Evolutionary conservation across 305 asterid genomes (phyloP).

Genomic region (Fraxinus albicans): DNA sequence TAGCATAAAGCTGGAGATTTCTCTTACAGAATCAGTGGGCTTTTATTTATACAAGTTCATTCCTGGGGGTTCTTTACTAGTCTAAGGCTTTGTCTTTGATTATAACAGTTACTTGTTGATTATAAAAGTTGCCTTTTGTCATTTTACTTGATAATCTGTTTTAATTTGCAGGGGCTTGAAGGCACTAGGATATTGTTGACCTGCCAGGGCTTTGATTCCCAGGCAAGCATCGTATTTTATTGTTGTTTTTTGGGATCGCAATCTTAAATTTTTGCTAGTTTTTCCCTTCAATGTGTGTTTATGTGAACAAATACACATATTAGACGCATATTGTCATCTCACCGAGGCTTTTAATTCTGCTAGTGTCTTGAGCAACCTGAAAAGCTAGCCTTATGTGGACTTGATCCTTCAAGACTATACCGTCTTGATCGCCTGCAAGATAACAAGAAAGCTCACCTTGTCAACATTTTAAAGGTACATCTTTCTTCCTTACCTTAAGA

Average conservation of each 20-base stretch:
- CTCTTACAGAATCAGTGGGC: conserved; percentile 6
- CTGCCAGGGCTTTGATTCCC: conserved; percentile 73
- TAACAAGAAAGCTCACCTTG: conserved; percentile 57
- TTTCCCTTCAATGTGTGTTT: neutral
- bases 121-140: neutral
- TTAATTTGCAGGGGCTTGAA: conserved; percentile 65
- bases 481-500: conserved; percentile 13
- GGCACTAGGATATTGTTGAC: conserved; percentile 65
- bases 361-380: conserved; percentile 80
- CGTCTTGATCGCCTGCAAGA: conserved; percentile 86
- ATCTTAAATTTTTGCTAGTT: neutral
- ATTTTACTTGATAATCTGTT: conserved; percentile 14
- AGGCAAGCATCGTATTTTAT: conserved; percentile 41
- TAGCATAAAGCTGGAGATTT: conserved; percentile 12
- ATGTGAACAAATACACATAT: neutral
- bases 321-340: conserved; percentile 4
- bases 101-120: conserved; percentile 10
- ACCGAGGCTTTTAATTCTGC: conserved; percentile 12
- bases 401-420: conserved; percentile 62
- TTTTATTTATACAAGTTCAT: neutral
- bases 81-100: neutral
- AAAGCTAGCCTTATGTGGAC: conserved; percentile 82
- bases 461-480: conserved; percentile 72
- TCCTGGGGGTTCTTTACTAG: neutral
- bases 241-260: conserved; percentile 12